These are phyloP conservation scores for Mycena citricolor DNA, from an alignment of 1,284 basidiomycete genomes.

Conservation along the genomic window DNA sequence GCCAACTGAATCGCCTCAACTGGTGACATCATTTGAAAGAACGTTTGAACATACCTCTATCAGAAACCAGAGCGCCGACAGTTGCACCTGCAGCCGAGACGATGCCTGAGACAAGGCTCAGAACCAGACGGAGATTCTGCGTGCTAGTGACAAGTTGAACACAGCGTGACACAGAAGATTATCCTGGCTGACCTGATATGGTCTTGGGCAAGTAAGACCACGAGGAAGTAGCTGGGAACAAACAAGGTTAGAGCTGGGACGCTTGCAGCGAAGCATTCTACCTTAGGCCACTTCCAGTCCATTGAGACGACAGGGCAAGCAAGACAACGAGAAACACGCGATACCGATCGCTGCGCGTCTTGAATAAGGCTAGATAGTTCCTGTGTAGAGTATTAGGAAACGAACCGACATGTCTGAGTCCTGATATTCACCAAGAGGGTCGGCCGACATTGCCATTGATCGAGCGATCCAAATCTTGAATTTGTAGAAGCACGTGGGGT, in stretches of 20 bases:
- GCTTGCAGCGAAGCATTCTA: slow-evolving; percentile 23
- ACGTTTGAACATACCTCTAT: slow-evolving; percentile 34
- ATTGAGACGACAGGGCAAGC: slow-evolving; percentile 56
- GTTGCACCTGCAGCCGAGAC: slow-evolving; percentile 51
- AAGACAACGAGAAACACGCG: slow-evolving; percentile 47
- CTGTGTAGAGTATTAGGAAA: slow-evolving; percentile 29
- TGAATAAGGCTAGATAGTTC: slow-evolving; percentile 49
- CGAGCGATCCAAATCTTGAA: slow-evolving; percentile 53
- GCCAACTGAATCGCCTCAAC: slow-evolving; percentile 33
- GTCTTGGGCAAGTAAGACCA: slow-evolving; percentile 39
- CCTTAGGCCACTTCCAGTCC: slow-evolving; percentile 47
- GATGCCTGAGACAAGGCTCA: slow-evolving; percentile 55
- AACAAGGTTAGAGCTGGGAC: background rate
- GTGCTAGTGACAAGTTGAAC: slow-evolving; percentile 19
- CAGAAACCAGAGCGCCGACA: slow-evolving; percentile 45
- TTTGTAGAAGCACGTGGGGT: slow-evolving; percentile 49
- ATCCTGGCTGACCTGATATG: slow-evolving; percentile 35
- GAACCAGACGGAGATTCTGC: slow-evolving; percentile 46
- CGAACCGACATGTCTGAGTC: background rate
- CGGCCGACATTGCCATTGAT: slow-evolving; percentile 54
- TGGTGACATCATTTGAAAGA: slow-evolving; percentile 12
- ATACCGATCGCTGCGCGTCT: slow-evolving; percentile 44
- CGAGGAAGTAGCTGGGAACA: slow-evolving; percentile 39
- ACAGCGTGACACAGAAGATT: too few species aligned
- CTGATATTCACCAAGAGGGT: slow-evolving; percentile 47